Evolutionary conservation across 1,284 basidiomycete species (phyloP), one percentile per base, ranked within the genome.

Genomic region (Fomitopsis pinicola): DNA sequence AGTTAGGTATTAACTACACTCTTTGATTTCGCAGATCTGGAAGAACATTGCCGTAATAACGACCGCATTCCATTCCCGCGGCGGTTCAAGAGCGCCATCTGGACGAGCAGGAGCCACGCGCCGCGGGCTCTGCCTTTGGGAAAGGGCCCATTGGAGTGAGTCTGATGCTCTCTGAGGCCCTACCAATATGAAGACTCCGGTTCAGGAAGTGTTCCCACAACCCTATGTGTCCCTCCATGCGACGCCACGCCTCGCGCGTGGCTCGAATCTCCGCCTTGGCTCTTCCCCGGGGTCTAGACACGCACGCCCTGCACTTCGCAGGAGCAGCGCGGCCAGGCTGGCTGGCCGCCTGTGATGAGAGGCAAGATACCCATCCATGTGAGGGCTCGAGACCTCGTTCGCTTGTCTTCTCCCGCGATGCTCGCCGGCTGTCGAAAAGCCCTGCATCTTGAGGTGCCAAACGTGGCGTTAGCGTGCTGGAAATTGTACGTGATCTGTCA

Each of bases 381-480:
- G 59, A 48, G 44, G 55, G 44, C 58, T 57, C 52, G 52, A 54
- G 52, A 48, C 45, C 8, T 58, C 57, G 42, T 19, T 22, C 66
- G 64, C 55, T 59, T 62, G 66, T 62, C 72, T 73, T 73, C 72
- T 73, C 72, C 72, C 72, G 72, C 72, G 72, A 73, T 70, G 69
- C 72, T 73, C 72, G 72, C 62, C 64, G 61, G 55, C 53, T 63
- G 63, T 65, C 68, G 63, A 62, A 65, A 57, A 36, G 45, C 15
- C 42, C 44, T 40, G 48, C 19, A 67, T 68, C 66, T 63, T 54
- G 64, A 58, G 63, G 59, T 35, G 60, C 60, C 62, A 61, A 70
- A 70, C 68, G 70, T 68, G 71, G 68, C 65, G 66, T 71, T 70
- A 71, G 70, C 69, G 68, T 73, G 69, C 61, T 69, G 28, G 15